Percentiles rank a stretch among this genome's conserved stretches.
Conservation (phyloP, 192 early-diverging fungal species). For the Thoreauomyces humboldtii region DNA sequence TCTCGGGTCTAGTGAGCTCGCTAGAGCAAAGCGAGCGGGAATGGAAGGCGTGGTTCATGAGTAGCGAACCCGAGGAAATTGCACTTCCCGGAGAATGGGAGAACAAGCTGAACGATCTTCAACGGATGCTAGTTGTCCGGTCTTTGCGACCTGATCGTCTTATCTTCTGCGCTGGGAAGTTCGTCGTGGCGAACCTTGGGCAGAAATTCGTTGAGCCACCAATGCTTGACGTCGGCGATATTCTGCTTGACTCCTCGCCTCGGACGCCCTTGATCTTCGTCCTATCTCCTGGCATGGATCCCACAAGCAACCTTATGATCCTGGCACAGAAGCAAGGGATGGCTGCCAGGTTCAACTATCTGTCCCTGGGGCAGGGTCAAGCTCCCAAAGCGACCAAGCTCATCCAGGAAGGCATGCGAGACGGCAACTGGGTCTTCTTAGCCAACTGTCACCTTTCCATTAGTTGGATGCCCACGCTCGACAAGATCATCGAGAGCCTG, state of each 20-base stretch:
- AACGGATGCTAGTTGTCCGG: constrained; percentile 59
- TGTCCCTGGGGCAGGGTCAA: constrained; percentile 64
- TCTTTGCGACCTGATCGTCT: constrained; percentile 58
- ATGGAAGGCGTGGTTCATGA: constrained; percentile 63
- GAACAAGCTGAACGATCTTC: constrained; percentile 60
- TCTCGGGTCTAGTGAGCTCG: constrained; percentile 54
- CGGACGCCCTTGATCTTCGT: constrained; percentile 61
- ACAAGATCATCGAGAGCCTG: constrained; percentile 59
- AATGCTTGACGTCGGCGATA: constrained; percentile 55
- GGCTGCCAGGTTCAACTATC: constrained; percentile 50
- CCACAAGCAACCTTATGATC: constrained; percentile 38
- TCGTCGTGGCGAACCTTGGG: constrained; percentile 56
- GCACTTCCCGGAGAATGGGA: constrained; percentile 63
- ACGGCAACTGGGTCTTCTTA: constrained; percentile 64
- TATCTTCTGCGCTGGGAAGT: constrained; percentile 55
- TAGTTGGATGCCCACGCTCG: constrained; percentile 60
- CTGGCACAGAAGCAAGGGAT: constrained; percentile 54
- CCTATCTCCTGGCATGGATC: constrained; percentile 64
- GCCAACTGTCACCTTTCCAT: constrained; percentile 67
- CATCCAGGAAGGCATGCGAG: constrained; percentile 59
- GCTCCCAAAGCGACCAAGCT: constrained; percentile 59
- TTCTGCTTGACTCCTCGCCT: constrained; percentile 52
- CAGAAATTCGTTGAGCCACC: constrained; percentile 60
- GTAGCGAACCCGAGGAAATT: constrained; percentile 52
- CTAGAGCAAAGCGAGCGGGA: constrained; percentile 61